A percentile compares a stretch with the other conserved stretches of the same genome.
phyloP scores from a whole-genome alignment of 2,329 filamentous ascomycete species.

The Colletotrichum kahawae region DNA sequence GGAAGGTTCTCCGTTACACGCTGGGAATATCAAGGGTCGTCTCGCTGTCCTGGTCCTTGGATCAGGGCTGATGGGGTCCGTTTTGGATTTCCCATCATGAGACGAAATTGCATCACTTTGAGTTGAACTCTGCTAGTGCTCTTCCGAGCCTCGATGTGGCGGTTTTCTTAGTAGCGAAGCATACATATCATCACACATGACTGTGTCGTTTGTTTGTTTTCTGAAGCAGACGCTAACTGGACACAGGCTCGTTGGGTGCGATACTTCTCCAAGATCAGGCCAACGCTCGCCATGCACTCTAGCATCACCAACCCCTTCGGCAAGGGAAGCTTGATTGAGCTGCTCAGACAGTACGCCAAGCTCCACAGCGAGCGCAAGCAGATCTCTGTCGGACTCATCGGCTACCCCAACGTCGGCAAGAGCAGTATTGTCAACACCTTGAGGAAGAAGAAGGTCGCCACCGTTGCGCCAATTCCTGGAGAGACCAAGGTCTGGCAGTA shows the following conservation, averaged over 20 bases:
- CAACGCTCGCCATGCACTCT: constrained; percentile 93
- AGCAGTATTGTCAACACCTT: constrained; percentile 97
- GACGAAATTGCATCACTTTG: constrained; percentile 86
- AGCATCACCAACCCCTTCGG: constrained; percentile 96
- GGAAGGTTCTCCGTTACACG: constrained; percentile 97
- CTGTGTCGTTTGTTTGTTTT: constrained; percentile 10
- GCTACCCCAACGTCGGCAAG: constrained; percentile 92
- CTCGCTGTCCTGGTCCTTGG: constrained; percentile 72
- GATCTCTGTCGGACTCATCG: constrained; percentile 81
- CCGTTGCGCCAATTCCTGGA: constrained; percentile 90
- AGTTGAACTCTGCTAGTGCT: constrained; percentile 90
- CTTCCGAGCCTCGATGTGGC: constrained; percentile 55
- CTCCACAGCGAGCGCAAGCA: constrained; percentile 92
- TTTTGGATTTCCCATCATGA: constrained; percentile 85
- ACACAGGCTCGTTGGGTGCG: constrained; percentile 90
- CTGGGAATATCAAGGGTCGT: constrained; percentile 88
- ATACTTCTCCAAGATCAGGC: constrained; percentile 85
- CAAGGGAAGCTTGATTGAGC: constrained; percentile 90
- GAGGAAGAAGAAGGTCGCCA: constrained; percentile 92
- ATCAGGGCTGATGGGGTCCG: constrained; percentile 77
- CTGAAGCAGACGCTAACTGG: constrained; percentile 29
- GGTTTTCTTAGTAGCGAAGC: constrained; percentile 99
- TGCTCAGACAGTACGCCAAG: constrained; percentile 90
- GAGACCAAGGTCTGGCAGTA: constrained; percentile 99
- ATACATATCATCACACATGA: constrained; percentile 58